Evolutionary conservation across 176 grass and related monocot species (phyloP).

Genomic region (Raddia distichophylla): DNA sequence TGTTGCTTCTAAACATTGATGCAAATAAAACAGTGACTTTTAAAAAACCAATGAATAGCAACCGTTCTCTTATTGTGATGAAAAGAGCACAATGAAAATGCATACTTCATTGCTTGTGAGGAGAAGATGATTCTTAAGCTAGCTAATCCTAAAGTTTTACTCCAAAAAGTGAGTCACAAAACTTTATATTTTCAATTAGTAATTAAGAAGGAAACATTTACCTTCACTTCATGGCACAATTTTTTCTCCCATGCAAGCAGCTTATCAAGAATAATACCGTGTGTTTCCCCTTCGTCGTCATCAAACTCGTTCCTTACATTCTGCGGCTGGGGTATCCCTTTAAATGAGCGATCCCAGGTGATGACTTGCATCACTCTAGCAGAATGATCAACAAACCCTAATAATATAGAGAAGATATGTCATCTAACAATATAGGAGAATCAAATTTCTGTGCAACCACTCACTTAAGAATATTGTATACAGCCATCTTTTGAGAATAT

Average conservation of each 20-base stretch:
- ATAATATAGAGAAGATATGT: neutral
- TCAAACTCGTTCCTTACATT: constrained; percentile 63
- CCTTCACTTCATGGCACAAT: constrained; percentile 91
- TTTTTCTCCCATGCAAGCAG: constrained; percentile 97
- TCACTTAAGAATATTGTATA: neutral
- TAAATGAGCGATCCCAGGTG: constrained; percentile 93
- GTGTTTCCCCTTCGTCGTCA: constrained; percentile 79
- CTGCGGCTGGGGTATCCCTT: constrained; percentile 54
- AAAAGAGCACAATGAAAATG: constrained; percentile 11
- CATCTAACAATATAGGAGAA: constrained; percentile 25
- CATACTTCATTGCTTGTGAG: neutral
- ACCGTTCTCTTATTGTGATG: neutral
- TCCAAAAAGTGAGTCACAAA: neutral
- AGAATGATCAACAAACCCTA: constrained; percentile 94
- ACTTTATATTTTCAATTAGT: constrained; percentile 1
- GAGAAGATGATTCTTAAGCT: neutral
- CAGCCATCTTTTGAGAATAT: neutral
- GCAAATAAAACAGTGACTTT: neutral
- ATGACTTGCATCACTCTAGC: constrained; percentile 87
- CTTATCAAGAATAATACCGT: constrained; percentile 82
- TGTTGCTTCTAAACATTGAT: neutral
- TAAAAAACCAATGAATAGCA: neutral
- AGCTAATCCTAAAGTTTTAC: neutral
- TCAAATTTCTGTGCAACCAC: neutral
- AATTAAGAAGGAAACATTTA: constrained; percentile 35